Base-by-base conservation (phyloP, 2,329 filamentous ascomycete species). In the Domatiomyces catenatus region DNA sequence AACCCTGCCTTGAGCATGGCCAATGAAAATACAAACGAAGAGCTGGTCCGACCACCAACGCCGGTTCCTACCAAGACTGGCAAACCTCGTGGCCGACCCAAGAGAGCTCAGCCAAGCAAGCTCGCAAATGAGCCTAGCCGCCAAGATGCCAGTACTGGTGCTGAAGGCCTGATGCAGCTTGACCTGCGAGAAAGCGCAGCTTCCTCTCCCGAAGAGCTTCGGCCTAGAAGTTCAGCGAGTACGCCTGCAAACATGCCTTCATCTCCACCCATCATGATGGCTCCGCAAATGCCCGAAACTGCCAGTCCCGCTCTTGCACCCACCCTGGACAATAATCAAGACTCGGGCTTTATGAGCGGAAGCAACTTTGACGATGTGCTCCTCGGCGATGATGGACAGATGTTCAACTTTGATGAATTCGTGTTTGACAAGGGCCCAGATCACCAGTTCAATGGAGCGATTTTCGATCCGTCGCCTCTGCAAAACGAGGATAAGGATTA, bases 201-300 rank as follows among this genome's bases (percentile, higher is more conserved):
- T 44, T 69, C 69, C 24, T 74, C 73, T 12, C 70, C 73, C 26
- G 73, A 75, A 54, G 71, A 72, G 46, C 60, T 65, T 47, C 74
- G 72, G 49, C 73, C 72, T 47, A 69, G 69, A 50, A 70, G 70
- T 52, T 66, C 71, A 7, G 71, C 73, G 44, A 73, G 83, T 50
- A 93, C 87, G 48, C 84, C 87, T 3, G 80, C 80, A 47, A 85
- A 86, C 49, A 86, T 96, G 59, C 84, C 84, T 1, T 96, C 92
- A 0, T 96, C 90, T 2, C 90, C 90, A 12, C 92, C 92, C 1
- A 74, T 93, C 1, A 80, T 88, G 55, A 76, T 79, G 56, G 75
- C 75, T 39, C 71, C 73, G 12, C 43, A 48, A 39, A 49, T 53
- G 24, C 28, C 52, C 44, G 48, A 53, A 12, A 79, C 82, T 22